These are phyloP conservation scores for Zygnema circumcarinatum DNA, from an alignment of 139 green algal species.

Conservation along the genomic window DNA sequence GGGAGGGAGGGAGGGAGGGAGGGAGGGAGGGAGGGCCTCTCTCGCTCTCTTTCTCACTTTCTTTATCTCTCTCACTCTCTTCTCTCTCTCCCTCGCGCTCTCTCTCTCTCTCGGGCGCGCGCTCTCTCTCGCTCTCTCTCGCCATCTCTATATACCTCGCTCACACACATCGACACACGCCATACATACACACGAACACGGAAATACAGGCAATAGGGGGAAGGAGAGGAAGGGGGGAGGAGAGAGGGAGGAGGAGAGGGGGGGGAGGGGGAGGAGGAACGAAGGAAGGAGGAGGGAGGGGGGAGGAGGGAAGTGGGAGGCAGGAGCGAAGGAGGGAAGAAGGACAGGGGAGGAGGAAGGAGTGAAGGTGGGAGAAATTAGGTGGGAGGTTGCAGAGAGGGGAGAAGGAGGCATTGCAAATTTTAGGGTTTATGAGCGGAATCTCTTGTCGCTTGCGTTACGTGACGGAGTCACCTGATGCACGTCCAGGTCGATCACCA, in stretches of 20 bases:
- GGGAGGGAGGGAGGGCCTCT: neutral
- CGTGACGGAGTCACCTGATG: too few species aligned
- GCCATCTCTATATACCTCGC: too few species aligned
- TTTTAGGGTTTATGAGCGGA: too few species aligned
- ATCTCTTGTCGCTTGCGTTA: too few species aligned
- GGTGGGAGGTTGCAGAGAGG: neutral
- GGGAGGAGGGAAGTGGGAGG: neutral
- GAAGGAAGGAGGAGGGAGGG: neutral
- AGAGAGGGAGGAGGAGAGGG: neutral
- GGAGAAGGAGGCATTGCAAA: neutral
- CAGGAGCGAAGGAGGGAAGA: neutral
- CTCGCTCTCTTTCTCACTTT: too few species aligned
- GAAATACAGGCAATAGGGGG: neutral
- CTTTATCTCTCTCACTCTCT: too few species aligned
- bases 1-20: neutral
- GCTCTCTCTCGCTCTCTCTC: too few species aligned
- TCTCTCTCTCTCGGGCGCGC: too few species aligned
- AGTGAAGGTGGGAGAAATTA: neutral
- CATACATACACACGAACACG: too few species aligned
- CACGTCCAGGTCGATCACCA: slow-evolving; percentile 52
- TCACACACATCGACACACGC: too few species aligned
- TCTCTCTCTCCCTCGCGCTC: too few species aligned
- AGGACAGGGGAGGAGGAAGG: neutral
- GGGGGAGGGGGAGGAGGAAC: neutral
- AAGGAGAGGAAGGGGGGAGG: neutral